phyloP scores from a whole-genome alignment of 2,329 filamentous ascomycete genomes.

The Pseudopyricularia javanii region DNA sequence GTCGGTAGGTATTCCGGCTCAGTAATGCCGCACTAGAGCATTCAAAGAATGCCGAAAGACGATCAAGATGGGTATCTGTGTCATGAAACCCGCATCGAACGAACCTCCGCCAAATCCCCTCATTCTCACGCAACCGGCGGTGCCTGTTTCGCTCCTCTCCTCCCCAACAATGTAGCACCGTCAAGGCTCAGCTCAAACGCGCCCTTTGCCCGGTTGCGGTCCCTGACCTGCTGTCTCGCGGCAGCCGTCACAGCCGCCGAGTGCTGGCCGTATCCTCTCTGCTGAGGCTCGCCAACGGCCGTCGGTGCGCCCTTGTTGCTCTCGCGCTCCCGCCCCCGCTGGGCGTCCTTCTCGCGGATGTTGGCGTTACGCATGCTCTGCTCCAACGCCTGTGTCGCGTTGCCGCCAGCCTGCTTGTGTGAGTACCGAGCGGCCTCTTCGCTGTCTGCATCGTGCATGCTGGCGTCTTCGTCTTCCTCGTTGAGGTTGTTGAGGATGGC shows the following conservation, averaged over 20 bases:
- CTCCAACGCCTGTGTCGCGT: constrained; percentile 58
- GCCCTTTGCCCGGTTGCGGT: constrained; percentile 57
- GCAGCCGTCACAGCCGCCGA: constrained; percentile 73
- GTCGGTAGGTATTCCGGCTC: no score
- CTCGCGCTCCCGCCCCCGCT: constrained; percentile 32
- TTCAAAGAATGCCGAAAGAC: no score
- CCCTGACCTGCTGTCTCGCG: constrained; percentile 65
- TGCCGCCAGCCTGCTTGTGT: constrained; percentile 25
- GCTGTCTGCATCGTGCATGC: constrained; percentile 42
- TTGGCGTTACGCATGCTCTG: constrained; percentile 78
- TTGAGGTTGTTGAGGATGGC: constrained; percentile 57
- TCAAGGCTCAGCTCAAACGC: constrained; percentile 88
- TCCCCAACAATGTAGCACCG: constrained; percentile 77
- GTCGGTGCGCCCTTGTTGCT: constrained; percentile 11
- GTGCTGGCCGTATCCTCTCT: constrained; percentile 76
- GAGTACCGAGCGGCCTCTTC: constrained; percentile 35
- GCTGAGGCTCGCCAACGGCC: constrained; percentile 9
- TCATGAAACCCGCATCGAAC: no score
- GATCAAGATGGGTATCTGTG: no score
- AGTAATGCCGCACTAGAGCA: no score
- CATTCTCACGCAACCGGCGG: constrained; percentile 24
- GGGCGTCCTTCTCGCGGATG: constrained; percentile 48
- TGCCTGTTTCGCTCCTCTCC: constrained; percentile 44
- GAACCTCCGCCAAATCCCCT: no score
- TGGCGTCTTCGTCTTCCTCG: constrained; percentile 22